Percentiles rank a stretch among this genome's conserved stretches.
Evolutionary conservation across 2,329 filamentous ascomycete species (phyloP).

Genomic region (Akanthomyces muscarius): DNA sequence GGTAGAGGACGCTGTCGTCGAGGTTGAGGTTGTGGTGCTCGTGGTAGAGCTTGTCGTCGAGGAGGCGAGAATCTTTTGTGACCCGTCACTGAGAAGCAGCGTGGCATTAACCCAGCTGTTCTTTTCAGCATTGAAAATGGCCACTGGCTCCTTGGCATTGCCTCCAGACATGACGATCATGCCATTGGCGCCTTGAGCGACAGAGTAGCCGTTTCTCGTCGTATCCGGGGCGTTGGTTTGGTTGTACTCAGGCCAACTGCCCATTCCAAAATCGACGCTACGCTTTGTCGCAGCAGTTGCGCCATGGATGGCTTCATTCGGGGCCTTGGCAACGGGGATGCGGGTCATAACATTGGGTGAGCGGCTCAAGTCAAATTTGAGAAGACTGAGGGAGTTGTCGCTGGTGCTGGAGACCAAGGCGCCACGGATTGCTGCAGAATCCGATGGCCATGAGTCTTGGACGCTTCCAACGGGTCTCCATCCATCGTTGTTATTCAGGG

Average conservation of each 20-base stretch:
- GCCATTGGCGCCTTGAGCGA: constrained; percentile 64
- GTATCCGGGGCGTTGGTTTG: constrained; percentile 60
- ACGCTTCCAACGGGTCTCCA: constrained; percentile 7
- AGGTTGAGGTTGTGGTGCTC: constrained; percentile 22
- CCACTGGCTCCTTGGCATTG: constrained; percentile 60
- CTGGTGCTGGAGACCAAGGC: constrained; percentile 60
- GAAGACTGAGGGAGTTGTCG: constrained; percentile 74
- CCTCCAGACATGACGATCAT: constrained; percentile 78
- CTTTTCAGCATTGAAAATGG: constrained; percentile 69
- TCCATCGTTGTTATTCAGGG: background rate
- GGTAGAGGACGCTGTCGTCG: constrained; percentile 24
- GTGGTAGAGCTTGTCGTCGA: constrained; percentile 23
- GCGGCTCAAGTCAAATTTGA: constrained; percentile 70
- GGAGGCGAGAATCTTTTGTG: constrained; percentile 36
- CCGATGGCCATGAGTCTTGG: constrained; percentile 37
- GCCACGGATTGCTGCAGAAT: constrained; percentile 53
- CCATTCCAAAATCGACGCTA: constrained; percentile 53
- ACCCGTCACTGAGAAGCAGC: constrained; percentile 52
- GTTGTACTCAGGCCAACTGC: constrained; percentile 77
- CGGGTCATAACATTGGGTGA: constrained; percentile 57
- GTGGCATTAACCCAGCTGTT: constrained; percentile 78
- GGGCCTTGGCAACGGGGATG: constrained; percentile 1
- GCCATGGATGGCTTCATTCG: background rate
- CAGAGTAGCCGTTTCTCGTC: constrained; percentile 63
- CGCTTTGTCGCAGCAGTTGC: constrained; percentile 20